These are phyloP conservation scores for Penicillium sp. DNA, from an alignment of 2,329 filamentous ascomycete genomes.

Conservation along the genomic window DNA sequence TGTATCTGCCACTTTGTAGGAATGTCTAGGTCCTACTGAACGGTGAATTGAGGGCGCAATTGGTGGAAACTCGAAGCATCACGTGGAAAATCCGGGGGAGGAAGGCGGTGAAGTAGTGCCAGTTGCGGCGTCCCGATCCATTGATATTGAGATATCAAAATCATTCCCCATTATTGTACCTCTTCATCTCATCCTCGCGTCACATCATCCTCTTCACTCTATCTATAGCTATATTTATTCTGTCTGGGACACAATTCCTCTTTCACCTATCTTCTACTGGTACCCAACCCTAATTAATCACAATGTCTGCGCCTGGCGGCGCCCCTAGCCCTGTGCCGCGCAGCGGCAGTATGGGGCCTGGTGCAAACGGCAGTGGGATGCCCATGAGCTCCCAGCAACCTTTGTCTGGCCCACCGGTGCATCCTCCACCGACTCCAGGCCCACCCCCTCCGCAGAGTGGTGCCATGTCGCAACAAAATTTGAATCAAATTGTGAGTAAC, in stretches of 20 bases:
- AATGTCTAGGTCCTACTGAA: not conserved
- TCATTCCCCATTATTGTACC: conserved; percentile 8
- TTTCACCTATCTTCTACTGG: not conserved
- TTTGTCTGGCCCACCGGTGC: conserved; percentile 48
- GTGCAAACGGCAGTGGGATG: conserved; percentile 36
- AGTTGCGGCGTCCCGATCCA: conserved; percentile 5
- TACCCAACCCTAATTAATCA: not conserved
- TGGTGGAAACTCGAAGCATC: not conserved
- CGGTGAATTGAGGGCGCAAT: too few species aligned
- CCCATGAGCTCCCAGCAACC: conserved; percentile 51
- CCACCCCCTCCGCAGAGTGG: conserved; percentile 36
- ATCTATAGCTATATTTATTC: not conserved
- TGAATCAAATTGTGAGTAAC: conserved; percentile 88
- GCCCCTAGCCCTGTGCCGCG: conserved; percentile 51
- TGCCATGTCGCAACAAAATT: conserved; percentile 75
- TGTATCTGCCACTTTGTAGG: not conserved
- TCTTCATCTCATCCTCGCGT: not conserved
- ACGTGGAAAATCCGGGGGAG: conserved; percentile 12
- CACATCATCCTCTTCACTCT: not conserved
- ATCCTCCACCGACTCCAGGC: conserved; percentile 44
- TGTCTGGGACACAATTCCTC: not conserved
- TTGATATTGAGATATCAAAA: conserved; percentile 27
- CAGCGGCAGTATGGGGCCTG: conserved; percentile 50
- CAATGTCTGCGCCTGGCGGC: conserved; percentile 48
- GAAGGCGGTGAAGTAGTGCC: conserved; percentile 15